Conservation (phyloP, 257 asterid genomes). For the Cynanchum wilfordii region DNA sequence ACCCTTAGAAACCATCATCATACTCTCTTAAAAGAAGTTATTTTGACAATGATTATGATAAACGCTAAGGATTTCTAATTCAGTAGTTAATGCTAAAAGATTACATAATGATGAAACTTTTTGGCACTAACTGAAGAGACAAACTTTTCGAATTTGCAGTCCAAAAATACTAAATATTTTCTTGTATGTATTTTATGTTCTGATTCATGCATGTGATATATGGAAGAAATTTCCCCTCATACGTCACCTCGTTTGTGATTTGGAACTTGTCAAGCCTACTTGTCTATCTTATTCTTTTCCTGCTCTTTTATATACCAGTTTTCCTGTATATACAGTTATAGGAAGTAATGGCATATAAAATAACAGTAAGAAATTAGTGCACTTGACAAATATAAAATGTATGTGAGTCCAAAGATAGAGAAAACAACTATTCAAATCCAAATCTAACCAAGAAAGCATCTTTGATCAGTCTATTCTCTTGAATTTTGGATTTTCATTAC, state of each 20-base stretch:
- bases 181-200: background rate
- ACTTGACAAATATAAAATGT: background rate
- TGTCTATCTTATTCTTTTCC: background rate
- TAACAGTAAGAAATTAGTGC: background rate
- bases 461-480: background rate
- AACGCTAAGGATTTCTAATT: background rate
- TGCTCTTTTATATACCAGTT: background rate
- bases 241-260: background rate
- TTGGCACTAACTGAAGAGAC: background rate
- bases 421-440: background rate
- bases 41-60: too few species aligned
- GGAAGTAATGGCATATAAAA: background rate
- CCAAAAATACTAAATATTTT: background rate
- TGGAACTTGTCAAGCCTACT: background rate
- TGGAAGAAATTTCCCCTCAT: too few species aligned
- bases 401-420: background rate
- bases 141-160: background rate
- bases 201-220: background rate
- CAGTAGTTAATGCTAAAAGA: background rate
- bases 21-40: background rate
- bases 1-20: background rate
- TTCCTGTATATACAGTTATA: background rate
- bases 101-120: background rate
- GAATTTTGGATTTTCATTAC: background rate
- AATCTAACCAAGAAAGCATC: background rate